phyloP scores from a whole-genome alignment of 2,329 filamentous ascomycete species.

The Cytospora schulzeri region DNA sequence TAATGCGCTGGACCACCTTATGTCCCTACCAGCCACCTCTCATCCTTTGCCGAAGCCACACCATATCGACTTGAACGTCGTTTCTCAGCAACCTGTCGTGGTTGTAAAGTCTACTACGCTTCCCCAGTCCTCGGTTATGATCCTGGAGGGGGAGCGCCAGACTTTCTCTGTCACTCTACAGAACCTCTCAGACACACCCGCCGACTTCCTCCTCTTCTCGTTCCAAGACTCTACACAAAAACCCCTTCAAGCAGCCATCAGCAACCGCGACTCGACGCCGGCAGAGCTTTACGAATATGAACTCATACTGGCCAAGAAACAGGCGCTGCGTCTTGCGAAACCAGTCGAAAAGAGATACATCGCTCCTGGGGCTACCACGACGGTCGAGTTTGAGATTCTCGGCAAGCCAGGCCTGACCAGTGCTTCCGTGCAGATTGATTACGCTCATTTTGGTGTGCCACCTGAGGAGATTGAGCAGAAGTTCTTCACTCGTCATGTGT shows the following conservation, averaged over 20 bases:
- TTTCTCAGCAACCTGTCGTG: constrained; percentile 76
- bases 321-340: constrained; percentile 62
- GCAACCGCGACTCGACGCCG: constrained; percentile 74
- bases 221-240: constrained; percentile 87
- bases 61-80: constrained; percentile 69
- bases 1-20: constrained; percentile 53
- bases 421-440: constrained; percentile 81
- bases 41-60: constrained; percentile 46
- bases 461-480: constrained; percentile 68
- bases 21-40: constrained; percentile 41
- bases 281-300: constrained; percentile 87
- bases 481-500: constrained; percentile 84
- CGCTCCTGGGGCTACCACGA: constrained; percentile 65
- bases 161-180: constrained; percentile 77
- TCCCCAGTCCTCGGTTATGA: constrained; percentile 84
- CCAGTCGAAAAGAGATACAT: constrained; percentile 62
- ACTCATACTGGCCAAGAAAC: constrained; percentile 73
- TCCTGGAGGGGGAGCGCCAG: constrained; percentile 85
- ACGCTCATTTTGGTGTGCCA: constrained; percentile 75
- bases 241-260: constrained; percentile 73
- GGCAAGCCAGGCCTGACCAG: constrained; percentile 83
- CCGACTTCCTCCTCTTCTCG: constrained; percentile 83
- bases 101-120: constrained; percentile 75
- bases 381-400: constrained; percentile 80
- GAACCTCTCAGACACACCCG: constrained; percentile 75